Evolutionary conservation across 148 eudicot genomes (phyloP).

Genomic region (Rhododendron henanense): DNA sequence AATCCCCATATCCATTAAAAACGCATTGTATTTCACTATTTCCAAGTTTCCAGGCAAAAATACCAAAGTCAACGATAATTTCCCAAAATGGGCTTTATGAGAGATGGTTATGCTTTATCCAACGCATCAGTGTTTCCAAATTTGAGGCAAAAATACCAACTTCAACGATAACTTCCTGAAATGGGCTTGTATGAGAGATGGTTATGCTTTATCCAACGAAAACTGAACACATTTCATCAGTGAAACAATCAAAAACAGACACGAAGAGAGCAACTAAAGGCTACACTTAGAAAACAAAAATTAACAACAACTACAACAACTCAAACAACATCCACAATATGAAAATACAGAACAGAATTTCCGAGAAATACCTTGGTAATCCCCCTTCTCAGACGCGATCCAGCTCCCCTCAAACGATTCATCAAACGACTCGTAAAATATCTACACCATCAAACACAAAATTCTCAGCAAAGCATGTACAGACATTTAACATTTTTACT

Average conservation of each 20-base stretch:
- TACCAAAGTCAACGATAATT: no score
- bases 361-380: constrained; percentile 51
- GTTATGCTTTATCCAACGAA: background rate
- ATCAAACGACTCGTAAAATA: constrained; percentile 74
- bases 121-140: background rate
- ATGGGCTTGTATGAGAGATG: background rate
- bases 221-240: background rate
- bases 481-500: background rate
- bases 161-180: no score
- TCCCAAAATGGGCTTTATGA: background rate
- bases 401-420: constrained; percentile 77
- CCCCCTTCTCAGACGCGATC: constrained; percentile 78
- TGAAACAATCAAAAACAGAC: background rate
- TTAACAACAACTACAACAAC: background rate
- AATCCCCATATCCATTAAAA: background rate
- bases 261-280: background rate
- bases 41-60: background rate
- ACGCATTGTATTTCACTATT: background rate
- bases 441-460: constrained; percentile 28
- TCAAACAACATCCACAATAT: background rate
- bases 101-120: background rate
- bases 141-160: background rate
- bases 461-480: constrained; percentile 6
- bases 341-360: background rate
- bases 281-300: background rate